Conservation (phyloP, 106 monocot genomes). For the Allium cepa region DNA sequence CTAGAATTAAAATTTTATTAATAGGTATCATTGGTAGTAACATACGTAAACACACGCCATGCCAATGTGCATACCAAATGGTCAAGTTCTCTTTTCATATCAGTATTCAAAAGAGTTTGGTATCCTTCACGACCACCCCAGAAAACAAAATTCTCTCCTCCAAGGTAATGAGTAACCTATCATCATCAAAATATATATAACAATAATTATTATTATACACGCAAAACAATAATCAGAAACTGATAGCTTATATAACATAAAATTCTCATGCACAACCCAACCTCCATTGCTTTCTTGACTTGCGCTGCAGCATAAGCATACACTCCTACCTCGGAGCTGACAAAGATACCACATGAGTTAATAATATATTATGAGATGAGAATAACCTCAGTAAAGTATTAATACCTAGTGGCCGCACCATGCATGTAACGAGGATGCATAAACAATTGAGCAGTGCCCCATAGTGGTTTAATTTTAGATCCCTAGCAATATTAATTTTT, state of each 20-base stretch:
- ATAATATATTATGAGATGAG: background rate
- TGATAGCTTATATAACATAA: background rate
- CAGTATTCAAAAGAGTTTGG: slow-evolving; percentile 90
- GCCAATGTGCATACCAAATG: slow-evolving; percentile 53
- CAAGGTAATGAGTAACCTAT: slow-evolving; percentile 90
- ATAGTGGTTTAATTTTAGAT: slow-evolving; percentile 69
- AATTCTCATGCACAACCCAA: slow-evolving; percentile 3
- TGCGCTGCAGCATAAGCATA: slow-evolving; percentile 99
- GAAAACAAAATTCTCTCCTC: slow-evolving; percentile 97
- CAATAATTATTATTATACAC: too few species aligned
- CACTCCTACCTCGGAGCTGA: slow-evolving; percentile 79
- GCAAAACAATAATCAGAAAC: background rate
- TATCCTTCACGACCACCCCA: slow-evolving; percentile 99
- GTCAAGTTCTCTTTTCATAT: slow-evolving; percentile 97
- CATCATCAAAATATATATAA: background rate
- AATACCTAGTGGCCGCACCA: slow-evolving; percentile 95
- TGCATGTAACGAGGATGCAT: slow-evolving; percentile 98
- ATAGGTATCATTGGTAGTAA: background rate
- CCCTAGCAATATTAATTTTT: slow-evolving; percentile 20
- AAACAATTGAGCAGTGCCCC: slow-evolving; percentile 97
- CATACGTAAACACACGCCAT: background rate
- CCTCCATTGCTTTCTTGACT: slow-evolving; percentile 99
- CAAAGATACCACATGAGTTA: slow-evolving; percentile 3
- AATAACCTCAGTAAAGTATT: background rate
- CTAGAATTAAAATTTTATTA: slow-evolving; percentile 23